Conservation (phyloP, 2,329 filamentous ascomycete genomes). For the Metarhizium brunneum region DNA sequence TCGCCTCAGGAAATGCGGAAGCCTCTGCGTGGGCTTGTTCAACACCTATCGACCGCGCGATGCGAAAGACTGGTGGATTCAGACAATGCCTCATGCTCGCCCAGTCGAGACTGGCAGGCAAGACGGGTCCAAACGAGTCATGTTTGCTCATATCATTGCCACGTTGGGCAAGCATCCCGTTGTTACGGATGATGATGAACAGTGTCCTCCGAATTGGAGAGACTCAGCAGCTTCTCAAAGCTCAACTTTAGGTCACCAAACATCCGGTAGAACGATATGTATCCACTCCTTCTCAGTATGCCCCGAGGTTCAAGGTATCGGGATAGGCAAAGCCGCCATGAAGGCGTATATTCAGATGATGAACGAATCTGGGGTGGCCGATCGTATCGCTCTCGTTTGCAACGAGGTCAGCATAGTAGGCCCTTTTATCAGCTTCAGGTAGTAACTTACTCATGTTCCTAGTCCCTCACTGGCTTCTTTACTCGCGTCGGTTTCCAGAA, state of each 20-base stretch:
- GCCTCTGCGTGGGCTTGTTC: constrained; percentile 74
- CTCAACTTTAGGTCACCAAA: constrained; percentile 51
- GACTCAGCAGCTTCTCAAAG: constrained; percentile 35
- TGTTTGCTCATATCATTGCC: constrained; percentile 71
- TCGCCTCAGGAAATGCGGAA: constrained; percentile 24
- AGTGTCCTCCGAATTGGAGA: constrained; percentile 58
- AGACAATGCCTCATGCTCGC: constrained; percentile 40
- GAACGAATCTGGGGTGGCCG: constrained; percentile 57
- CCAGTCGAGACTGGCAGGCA: constrained; percentile 43
- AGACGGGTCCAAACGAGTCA: constrained; percentile 34
- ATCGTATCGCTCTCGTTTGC: constrained; percentile 67
- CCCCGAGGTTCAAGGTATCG: constrained; percentile 63
- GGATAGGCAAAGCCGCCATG: constrained; percentile 64
- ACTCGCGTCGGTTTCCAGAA: constrained; percentile 64
- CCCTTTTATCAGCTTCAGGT: neutral
- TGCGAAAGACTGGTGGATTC: constrained; percentile 35
- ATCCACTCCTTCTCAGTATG: constrained; percentile 76
- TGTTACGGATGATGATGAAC: constrained; percentile 57
- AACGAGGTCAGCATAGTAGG: constrained; percentile 31
- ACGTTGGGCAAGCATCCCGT: constrained; percentile 55
- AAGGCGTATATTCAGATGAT: constrained; percentile 47
- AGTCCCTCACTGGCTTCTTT: constrained; percentile 67
- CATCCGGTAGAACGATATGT: constrained; percentile 64
- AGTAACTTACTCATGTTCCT: constrained; percentile 4
- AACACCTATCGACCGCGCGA: constrained; percentile 48